Evolutionary conservation across 306 rosid genomes (phyloP).

Genomic region (Pyrus betulifolia): DNA sequence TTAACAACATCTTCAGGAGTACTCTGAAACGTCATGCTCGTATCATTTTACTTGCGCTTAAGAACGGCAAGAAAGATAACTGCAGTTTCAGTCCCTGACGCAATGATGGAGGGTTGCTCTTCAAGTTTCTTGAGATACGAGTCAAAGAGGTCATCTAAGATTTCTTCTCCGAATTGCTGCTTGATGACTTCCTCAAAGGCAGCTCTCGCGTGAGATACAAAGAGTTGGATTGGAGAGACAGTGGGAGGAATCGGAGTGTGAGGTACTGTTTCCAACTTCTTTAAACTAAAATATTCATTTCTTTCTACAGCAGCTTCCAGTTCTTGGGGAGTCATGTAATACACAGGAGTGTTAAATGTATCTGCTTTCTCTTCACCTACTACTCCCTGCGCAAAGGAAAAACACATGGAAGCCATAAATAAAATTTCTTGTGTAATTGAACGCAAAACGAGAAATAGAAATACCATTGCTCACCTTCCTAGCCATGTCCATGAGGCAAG

Average conservation of each 20-base stretch:
- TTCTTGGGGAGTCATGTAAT: background rate
- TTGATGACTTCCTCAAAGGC: background rate
- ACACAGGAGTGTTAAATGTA: background rate
- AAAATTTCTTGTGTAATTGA: background rate
- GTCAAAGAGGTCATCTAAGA: slow-evolving; percentile 9
- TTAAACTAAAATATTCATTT: background rate
- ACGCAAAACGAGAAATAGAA: background rate
- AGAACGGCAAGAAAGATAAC: slow-evolving; percentile 2
- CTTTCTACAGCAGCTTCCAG: background rate
- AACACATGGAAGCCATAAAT: background rate
- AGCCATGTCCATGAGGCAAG: slow-evolving; percentile 31
- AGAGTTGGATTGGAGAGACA: background rate
- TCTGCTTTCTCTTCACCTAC: background rate
- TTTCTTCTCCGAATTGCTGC: slow-evolving; percentile 4
- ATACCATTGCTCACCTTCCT: slow-evolving; percentile 16
- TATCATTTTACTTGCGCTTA: background rate
- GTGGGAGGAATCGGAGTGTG: background rate
- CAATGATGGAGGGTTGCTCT: background rate
- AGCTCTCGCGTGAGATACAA: background rate
- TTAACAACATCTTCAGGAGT: background rate
- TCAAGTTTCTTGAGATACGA: background rate
- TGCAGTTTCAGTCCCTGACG: background rate
- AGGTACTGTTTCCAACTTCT: background rate
- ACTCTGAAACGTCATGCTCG: background rate
- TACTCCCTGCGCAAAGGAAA: background rate